Evolutionary conservation across 306 rosid genomes (phyloP).

Genomic region (Begonia fuchsioides): DNA sequence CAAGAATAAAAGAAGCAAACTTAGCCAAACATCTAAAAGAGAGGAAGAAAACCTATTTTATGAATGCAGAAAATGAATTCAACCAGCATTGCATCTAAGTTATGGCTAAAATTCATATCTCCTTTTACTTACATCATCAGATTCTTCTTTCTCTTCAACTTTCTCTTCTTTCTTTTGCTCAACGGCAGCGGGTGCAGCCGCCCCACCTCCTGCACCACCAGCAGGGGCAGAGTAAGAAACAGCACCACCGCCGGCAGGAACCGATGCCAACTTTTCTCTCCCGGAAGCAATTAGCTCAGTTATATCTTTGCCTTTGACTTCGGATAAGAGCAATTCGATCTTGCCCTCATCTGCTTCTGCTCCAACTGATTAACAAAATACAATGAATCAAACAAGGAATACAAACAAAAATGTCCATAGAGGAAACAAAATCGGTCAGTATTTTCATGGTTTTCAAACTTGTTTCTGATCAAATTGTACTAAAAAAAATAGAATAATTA

Average conservation of each 20-base stretch:
- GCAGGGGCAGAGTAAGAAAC: constrained; percentile 3
- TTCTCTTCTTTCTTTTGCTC: constrained; percentile 15
- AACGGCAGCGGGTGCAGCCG: constrained; percentile 5
- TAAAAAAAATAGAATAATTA: no score
- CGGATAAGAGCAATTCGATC: neutral
- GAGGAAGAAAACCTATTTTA: neutral
- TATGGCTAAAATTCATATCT: no score
- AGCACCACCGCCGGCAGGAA: constrained; percentile 10
- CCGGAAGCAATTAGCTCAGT: constrained; percentile 14
- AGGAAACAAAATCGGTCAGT: no score
- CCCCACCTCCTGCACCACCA: constrained; percentile 3
- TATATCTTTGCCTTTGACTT: constrained; percentile 13
- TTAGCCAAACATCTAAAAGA: neutral
- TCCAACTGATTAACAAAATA: constrained; percentile 4
- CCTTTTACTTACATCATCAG: constrained; percentile 8
- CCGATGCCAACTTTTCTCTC: constrained; percentile 13
- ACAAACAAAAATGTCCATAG: neutral
- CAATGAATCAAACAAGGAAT: neutral
- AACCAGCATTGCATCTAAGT: no score
- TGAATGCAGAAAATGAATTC: neutral
- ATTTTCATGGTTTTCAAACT: no score
- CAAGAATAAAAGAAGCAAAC: neutral
- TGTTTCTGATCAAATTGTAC: no score
- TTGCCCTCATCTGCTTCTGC: constrained; percentile 2
- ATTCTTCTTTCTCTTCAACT: constrained; percentile 11